Evolutionary conservation across 108 stramenopile species (phyloP).

Genomic region (Seminavis robusta): DNA sequence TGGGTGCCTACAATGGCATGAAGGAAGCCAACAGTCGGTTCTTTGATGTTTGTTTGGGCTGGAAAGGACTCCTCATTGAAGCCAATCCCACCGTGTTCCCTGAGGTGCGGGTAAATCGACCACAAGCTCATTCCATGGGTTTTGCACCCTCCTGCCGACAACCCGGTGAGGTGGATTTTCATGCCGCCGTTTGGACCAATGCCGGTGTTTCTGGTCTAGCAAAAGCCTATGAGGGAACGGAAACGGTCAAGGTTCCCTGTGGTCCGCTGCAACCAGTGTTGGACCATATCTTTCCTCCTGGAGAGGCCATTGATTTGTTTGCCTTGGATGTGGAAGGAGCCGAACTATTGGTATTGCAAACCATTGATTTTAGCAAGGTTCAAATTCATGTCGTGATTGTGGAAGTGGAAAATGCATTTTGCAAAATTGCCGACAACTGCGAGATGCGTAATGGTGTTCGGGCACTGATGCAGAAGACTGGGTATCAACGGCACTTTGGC

Average conservation of each 20-base stretch:
- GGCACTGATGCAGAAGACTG: constrained; percentile 16
- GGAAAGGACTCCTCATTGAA: constrained; percentile 30
- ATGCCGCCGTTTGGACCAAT: constrained; percentile 34
- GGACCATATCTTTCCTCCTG: too few species aligned
- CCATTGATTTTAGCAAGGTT: constrained; percentile 46
- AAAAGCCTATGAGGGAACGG: constrained; percentile 18
- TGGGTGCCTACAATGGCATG: constrained; percentile 34
- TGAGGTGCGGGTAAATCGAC: constrained; percentile 14
- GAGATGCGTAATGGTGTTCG: constrained; percentile 16
- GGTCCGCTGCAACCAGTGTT: constrained; percentile 38
- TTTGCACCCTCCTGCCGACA: constrained; percentile 57
- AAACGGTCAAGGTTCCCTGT: constrained; percentile 42
- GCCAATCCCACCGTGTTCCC: not conserved
- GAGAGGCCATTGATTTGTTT: too few species aligned
- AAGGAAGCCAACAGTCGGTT: constrained; percentile 20
- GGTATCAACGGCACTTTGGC: constrained; percentile 16
- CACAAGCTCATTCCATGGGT: constrained; percentile 39
- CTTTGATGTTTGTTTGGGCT: constrained; percentile 25
- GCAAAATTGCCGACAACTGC: constrained; percentile 12
- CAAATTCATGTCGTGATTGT: constrained; percentile 53
- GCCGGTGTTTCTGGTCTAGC: constrained; percentile 27
- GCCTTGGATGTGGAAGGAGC: too few species aligned
- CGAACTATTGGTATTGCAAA: constrained; percentile 44
- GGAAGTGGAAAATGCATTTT: constrained; percentile 42
- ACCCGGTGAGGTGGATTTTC: constrained; percentile 31